phyloP scores from a whole-genome alignment of 2,329 filamentous ascomycete genomes.

The Corinectria fuckeliana region DNA sequence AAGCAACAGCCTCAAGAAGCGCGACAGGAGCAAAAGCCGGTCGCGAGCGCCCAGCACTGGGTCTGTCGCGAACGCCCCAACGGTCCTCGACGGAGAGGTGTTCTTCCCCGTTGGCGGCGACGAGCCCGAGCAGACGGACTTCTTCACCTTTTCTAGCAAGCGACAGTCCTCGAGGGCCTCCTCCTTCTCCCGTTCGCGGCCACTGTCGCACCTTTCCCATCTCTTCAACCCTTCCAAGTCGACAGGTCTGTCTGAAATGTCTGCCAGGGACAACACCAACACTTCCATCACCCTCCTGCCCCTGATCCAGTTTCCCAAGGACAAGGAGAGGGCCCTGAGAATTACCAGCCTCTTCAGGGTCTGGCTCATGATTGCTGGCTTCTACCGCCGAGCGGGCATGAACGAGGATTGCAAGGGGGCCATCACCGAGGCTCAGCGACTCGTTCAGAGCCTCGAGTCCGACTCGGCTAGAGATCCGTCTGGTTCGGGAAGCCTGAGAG shows the following conservation, averaged over 20 bases:
- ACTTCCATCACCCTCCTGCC: constrained; percentile 57
- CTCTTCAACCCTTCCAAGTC: constrained; percentile 50
- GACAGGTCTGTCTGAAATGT: constrained; percentile 48
- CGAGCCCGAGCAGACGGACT: constrained; percentile 51
- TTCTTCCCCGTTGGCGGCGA: constrained; percentile 53
- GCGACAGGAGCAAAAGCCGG: constrained; percentile 57
- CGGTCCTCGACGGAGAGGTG: constrained; percentile 57
- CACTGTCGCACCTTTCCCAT: constrained; percentile 54
- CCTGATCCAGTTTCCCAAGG: constrained; percentile 60
- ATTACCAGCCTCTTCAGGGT: constrained; percentile 71
- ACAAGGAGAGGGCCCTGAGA: constrained; percentile 58
- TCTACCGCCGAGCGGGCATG: constrained; percentile 84
- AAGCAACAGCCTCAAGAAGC: constrained; percentile 60
- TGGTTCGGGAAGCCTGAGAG: constrained; percentile 66
- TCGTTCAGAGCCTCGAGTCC: constrained; percentile 74
- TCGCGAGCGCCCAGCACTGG: constrained; percentile 53
- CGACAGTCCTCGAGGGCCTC: constrained; percentile 47
- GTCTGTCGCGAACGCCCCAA: constrained; percentile 46
- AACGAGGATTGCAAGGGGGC: constrained; percentile 82
- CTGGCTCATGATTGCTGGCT: constrained; percentile 88
- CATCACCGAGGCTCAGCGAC: constrained; percentile 79
- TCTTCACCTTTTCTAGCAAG: constrained; percentile 52
- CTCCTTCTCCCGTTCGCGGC: constrained; percentile 52
- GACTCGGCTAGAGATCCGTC: constrained; percentile 69
- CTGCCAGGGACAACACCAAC: constrained; percentile 48